Percentiles rank a stretch among this genome's conserved stretches.
phyloP scores from a whole-genome alignment of 805 yeast species.

The Barnettozyma siamensis region DNA sequence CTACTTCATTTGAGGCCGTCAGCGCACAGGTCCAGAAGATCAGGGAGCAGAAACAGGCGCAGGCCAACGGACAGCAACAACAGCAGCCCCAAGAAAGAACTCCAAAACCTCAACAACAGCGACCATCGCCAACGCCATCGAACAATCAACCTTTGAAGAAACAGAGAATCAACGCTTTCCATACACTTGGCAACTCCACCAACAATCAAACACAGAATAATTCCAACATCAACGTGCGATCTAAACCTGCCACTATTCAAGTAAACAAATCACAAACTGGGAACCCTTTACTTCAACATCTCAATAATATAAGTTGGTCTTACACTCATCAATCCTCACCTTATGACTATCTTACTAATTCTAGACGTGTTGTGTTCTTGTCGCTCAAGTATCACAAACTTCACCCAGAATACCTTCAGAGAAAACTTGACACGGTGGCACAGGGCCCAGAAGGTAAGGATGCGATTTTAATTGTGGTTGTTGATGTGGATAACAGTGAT shows the following conservation, averaged over 20 bases:
- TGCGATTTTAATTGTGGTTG: conserved; percentile 54
- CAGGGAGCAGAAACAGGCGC: conserved; percentile 10
- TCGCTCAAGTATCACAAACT: conserved; percentile 69
- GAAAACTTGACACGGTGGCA: conserved; percentile 2
- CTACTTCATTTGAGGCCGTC: conserved; percentile 5
- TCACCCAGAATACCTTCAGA: conserved; percentile 63
- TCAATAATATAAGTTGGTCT: conserved; percentile 52
- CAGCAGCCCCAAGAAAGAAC: background rate
- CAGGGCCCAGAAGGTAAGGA: conserved; percentile 21
- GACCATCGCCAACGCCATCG: conserved; percentile 2
- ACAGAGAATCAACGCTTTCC: conserved; percentile 21
- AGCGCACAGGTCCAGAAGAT: conserved; percentile 8
- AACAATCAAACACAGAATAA: conserved; percentile 5
- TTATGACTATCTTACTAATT: conserved; percentile 65
- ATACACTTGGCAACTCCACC: conserved; percentile 14
- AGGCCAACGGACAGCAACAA: background rate
- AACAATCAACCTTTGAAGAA: conserved; percentile 7
- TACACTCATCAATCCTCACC: conserved; percentile 38
- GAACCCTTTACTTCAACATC: conserved; percentile 56
- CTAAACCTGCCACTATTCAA: conserved; percentile 33
- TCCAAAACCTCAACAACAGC: background rate
- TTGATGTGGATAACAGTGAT: conserved; percentile 58
- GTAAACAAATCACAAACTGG: conserved; percentile 67
- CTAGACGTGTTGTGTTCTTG: conserved; percentile 50
- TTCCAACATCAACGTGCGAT: conserved; percentile 9